phyloP scores from a whole-genome alignment of 2,329 filamentous ascomycete genomes.

The Phoma herbarum region DNA sequence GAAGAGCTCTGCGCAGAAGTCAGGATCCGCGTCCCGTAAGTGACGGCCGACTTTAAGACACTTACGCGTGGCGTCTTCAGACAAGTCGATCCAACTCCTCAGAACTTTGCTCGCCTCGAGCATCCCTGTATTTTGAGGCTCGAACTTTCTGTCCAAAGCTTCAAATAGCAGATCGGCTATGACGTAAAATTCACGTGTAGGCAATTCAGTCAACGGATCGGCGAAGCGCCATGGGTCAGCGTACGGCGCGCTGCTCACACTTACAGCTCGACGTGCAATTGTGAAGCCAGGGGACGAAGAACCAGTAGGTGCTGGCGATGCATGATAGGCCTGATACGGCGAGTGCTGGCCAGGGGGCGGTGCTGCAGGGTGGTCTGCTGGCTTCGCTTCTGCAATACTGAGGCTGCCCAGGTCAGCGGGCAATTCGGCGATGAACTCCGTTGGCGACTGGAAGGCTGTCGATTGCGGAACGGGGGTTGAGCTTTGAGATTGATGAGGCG shows the following conservation, averaged over 20 bases:
- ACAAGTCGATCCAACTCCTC: conserved; percentile 42
- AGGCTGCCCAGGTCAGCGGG: conserved; percentile 45
- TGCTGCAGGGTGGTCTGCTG: conserved; percentile 11
- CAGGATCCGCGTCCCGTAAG: conserved; percentile 1
- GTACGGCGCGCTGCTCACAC: conserved; percentile 36
- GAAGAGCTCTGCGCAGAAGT: conserved; percentile 36
- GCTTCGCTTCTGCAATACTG: conserved; percentile 31
- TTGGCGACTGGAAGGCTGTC: conserved; percentile 17
- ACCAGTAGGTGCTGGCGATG: conserved; percentile 23
- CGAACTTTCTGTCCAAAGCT: conserved; percentile 44
- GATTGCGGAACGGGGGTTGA: conserved; percentile 27
- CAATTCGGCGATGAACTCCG: conserved; percentile 47
- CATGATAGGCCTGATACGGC: conserved; percentile 43
- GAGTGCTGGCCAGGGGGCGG: conserved; percentile 17
- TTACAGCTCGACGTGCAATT: conserved; percentile 42
- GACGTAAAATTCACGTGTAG: conserved; percentile 49
- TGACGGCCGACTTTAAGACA: neutral
- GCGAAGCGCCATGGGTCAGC: conserved; percentile 49
- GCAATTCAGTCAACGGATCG: conserved; percentile 43
- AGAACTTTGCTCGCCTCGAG: conserved; percentile 47
- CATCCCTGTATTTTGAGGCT: conserved; percentile 47
- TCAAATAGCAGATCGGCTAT: conserved; percentile 49
- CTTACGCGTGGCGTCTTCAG: conserved; percentile 40
- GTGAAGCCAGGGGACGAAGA: conserved; percentile 36
- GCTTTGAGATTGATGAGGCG: conserved; percentile 23